Base-by-base conservation (phyloP, 2,329 filamentous ascomycete species). In the Camillea tinctor region DNA sequence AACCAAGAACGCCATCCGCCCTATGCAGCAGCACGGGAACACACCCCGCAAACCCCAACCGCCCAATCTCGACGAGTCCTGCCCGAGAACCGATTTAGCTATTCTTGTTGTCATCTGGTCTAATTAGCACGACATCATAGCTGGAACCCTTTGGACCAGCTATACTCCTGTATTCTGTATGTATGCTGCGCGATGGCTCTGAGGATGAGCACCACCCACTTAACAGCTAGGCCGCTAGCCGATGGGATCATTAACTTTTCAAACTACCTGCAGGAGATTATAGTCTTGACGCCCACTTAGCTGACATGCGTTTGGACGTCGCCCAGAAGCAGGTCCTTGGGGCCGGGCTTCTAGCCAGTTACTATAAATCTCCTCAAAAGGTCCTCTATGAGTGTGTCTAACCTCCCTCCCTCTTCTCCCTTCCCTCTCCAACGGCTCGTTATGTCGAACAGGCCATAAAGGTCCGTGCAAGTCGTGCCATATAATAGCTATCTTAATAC, bases 291-390 rank as follows among this genome's bases (percentile, higher is more conserved):
- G 24, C 9, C 17, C 36, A 50, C 30, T 21, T 36, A 54, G 53
- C 53, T 40, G 50, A 48, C 23, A 66, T 67, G 65, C 60, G 52
- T 60, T 59, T 51, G 61, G 53, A 60, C 48, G 40, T 48, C 20
- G 48, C 49, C 26, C 64, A 55, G 55, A 59, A 50, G 20, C 59
- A 52, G 51, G 26, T 64, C 49, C 44, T 58, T 52, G n/a, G 49
- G 53, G 54, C 30, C 52, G 64, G 52, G 56, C 56, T 57, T 53
- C 23, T 58, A 30, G 55, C 52, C 26, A 57, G 23, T 22, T 50
- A 24, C 26, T 64, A 69, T 67, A 65, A 66, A 69, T 63, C 57
- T 36, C 44, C 60, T 13, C 40, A 58, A 15, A 13, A 30, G 13
- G 50, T 36, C 26, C 50, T 58, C 36, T 50, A 24, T 50, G 50